A percentile compares a stretch with the other conserved stretches of the same genome.
Evolutionary conservation across 169 alveolate genomes (phyloP).

Genomic region (Theileria sp.): DNA sequence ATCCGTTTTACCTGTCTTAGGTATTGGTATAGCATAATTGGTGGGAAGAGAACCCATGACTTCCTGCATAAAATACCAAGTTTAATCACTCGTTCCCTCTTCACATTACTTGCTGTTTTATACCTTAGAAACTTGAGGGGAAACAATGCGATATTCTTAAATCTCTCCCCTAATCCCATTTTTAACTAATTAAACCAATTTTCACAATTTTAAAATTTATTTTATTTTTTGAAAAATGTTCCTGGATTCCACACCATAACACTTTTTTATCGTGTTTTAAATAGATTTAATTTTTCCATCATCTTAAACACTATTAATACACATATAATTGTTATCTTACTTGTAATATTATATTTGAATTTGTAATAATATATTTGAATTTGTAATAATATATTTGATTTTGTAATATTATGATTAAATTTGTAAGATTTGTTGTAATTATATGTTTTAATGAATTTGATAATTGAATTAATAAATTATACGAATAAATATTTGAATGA

Average conservation of each 20-base stretch:
- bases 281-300: too few relatives aligned
- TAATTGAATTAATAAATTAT: constrained; percentile 48
- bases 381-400: too few relatives aligned
- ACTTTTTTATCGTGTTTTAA: background rate
- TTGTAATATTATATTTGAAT: too few relatives aligned
- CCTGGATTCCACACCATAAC: background rate
- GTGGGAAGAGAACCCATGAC: constrained; percentile 76
- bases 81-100: constrained; percentile 54
- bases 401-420: too few relatives aligned
- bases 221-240: background rate
- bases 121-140: constrained; percentile 59
- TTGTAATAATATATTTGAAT: too few relatives aligned
- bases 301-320: background rate
- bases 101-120: constrained; percentile 40
- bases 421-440: too few relatives aligned
- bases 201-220: background rate
- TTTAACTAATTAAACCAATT: background rate
- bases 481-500: constrained; percentile 40
- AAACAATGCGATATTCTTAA: constrained; percentile 28
- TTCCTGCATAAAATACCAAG: constrained; percentile 62
- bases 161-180: constrained; percentile 51
- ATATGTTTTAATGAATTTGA: constrained; percentile 17
- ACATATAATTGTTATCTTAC: background rate
- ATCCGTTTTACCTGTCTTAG: constrained; percentile 72
- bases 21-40: constrained; percentile 79